These are phyloP conservation scores for Calonectria crousiana DNA, from an alignment of 2,329 filamentous ascomycete genomes.

Conservation along the genomic window DNA sequence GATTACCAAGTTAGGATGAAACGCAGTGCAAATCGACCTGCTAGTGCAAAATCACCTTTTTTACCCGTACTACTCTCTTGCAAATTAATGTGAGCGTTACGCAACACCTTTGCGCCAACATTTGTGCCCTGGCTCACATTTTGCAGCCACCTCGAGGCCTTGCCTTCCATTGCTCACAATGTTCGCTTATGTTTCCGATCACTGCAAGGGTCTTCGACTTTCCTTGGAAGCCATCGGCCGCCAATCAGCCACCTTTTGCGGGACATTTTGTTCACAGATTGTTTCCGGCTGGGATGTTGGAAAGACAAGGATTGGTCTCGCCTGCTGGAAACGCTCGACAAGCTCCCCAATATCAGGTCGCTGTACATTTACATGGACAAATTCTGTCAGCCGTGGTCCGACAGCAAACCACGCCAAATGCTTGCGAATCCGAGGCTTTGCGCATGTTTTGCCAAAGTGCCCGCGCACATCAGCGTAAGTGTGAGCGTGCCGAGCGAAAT, in stretches of 20 bases:
- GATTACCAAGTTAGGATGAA: background rate
- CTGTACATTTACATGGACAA: background rate
- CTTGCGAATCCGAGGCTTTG: background rate
- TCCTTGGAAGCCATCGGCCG: background rate
- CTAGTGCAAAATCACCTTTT: background rate
- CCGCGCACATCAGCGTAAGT: background rate
- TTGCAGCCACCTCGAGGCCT: background rate
- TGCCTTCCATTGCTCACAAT: background rate
- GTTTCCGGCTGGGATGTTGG: background rate
- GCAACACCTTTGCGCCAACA: rapidly evolving
- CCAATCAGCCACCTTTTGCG: background rate
- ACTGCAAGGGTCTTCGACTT: background rate
- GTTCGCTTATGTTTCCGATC: background rate
- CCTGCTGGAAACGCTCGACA: background rate
- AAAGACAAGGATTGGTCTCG: background rate
- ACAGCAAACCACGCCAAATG: background rate
- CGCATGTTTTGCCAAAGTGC: background rate
- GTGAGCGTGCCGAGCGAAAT: background rate
- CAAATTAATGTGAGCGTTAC: background rate
- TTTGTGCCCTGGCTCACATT: background rate
- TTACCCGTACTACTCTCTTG: background rate
- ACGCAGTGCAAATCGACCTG: background rate
- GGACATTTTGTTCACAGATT: background rate
- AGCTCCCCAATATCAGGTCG: background rate
- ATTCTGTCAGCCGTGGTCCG: background rate